phyloP scores from a whole-genome alignment of 345 rosid species.

The Bruguiera sexangula region DNA sequence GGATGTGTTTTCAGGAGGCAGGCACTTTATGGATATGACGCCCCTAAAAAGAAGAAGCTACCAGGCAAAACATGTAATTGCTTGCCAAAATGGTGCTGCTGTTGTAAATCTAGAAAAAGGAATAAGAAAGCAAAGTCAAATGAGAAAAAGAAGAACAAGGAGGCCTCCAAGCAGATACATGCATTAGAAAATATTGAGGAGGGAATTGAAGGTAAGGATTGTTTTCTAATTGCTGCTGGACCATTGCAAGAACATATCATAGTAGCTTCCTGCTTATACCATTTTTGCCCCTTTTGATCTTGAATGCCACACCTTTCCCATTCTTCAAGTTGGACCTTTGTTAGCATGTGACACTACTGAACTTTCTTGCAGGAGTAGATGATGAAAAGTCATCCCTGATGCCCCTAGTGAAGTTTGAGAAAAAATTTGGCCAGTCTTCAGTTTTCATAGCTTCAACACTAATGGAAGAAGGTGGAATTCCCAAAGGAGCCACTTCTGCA shows the following conservation, averaged over 20 bases:
- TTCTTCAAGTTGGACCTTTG: background rate
- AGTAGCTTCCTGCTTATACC: background rate
- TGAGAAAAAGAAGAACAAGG: constrained; percentile 48
- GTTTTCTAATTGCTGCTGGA: background rate
- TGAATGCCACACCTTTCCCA: background rate
- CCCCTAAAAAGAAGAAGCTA: constrained; percentile 68
- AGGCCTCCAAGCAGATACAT: constrained; percentile 59
- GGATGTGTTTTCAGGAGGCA: constrained; percentile 92
- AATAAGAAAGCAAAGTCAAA: constrained; percentile 39
- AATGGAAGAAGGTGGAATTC: constrained; percentile 55
- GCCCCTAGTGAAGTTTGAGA: constrained; percentile 52
- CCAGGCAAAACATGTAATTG: constrained; percentile 74
- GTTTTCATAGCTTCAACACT: constrained; percentile 49
- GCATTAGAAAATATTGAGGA: constrained; percentile 74
- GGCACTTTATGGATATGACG: constrained; percentile 82
- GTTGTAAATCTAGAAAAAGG: constrained; percentile 48
- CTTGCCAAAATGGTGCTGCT: constrained; percentile 73
- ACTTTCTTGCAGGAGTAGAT: constrained; percentile 35
- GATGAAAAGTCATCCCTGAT: constrained; percentile 43
- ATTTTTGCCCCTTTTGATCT: background rate
- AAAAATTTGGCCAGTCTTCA: constrained; percentile 56
- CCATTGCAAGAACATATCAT: background rate
- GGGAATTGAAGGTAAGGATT: constrained; percentile 48
- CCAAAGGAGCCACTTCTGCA: constrained; percentile 44
- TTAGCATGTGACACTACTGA: background rate